Evolutionary conservation across 2,329 filamentous ascomycete species (phyloP).

Genomic region (Pseudogymnoascus sp.): DNA sequence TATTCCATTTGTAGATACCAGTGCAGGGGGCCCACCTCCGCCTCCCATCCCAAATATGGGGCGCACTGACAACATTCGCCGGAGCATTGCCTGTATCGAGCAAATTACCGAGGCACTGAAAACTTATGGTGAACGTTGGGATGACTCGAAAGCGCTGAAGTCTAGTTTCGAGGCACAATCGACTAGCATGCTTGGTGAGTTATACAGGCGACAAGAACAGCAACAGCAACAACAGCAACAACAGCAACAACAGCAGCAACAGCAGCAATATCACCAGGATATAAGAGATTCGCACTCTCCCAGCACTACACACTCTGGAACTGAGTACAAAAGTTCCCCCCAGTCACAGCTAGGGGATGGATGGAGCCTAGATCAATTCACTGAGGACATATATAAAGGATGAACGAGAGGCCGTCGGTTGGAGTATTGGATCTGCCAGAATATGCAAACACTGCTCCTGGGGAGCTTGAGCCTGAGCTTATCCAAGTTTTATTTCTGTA

Average conservation of each 20-base stretch:
- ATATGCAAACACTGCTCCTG: background rate
- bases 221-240: background rate
- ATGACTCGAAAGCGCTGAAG: slow-evolving; percentile 45
- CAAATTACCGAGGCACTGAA: slow-evolving; percentile 45
- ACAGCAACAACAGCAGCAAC: background rate
- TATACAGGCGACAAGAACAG: background rate
- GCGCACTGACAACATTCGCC: slow-evolving; percentile 42
- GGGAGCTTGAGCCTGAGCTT: background rate
- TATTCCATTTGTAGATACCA: slow-evolving; percentile 18
- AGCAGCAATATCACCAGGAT: slow-evolving; percentile 4
- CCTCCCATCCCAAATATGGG: slow-evolving; percentile 37
- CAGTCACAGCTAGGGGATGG: background rate
- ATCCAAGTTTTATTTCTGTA: background rate
- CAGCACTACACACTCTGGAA: background rate
- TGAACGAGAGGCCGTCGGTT: background rate
- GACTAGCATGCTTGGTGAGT: background rate
- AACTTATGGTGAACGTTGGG: slow-evolving; percentile 53
- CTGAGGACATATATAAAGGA: slow-evolving; percentile 1
- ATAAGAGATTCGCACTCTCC: background rate
- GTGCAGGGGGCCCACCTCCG: slow-evolving; percentile 39
- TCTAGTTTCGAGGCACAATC: slow-evolving; percentile 39
- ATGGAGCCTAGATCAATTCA: background rate
- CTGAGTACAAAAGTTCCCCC: background rate
- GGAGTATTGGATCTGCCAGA: no score
- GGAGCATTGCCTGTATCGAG: slow-evolving; percentile 48